Conservation (phyloP, 257 asterid genomes). For the Solanum arcanum region DNA sequence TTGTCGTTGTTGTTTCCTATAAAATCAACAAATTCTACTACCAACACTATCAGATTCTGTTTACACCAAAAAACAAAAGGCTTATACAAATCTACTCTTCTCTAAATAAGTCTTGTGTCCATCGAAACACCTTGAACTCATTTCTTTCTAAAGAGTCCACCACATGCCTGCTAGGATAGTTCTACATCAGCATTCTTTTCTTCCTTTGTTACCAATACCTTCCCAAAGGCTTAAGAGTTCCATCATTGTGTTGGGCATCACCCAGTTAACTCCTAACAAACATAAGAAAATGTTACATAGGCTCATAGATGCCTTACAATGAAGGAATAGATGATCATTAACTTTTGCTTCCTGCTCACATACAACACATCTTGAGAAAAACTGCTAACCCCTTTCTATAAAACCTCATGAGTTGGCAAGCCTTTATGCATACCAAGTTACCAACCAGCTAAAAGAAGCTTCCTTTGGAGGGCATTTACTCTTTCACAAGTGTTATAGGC, state of each 20-base stretch:
- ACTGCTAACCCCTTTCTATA: background rate
- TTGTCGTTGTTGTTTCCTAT: background rate
- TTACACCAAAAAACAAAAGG: background rate
- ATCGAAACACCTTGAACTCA: background rate
- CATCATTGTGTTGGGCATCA: background rate
- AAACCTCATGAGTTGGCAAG: background rate
- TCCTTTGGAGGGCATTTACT: background rate
- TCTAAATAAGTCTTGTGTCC: background rate
- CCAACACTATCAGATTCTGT: background rate
- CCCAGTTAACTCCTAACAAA: background rate
- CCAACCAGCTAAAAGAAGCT: background rate
- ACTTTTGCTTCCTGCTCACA: background rate
- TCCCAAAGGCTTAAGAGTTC: background rate
- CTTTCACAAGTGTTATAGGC: background rate
- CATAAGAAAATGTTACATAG: background rate
- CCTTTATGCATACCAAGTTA: background rate
- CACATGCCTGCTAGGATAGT: background rate
- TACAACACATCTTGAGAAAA: background rate
- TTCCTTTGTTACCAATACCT: background rate
- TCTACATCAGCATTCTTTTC: background rate
- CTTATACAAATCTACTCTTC: background rate
- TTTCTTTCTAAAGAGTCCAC: background rate
- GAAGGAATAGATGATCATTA: background rate
- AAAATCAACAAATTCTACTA: background rate
- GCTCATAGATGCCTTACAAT: background rate